phyloP scores from a whole-genome alignment of 352 stramenopile species.

The Pythium folliculosum region DNA sequence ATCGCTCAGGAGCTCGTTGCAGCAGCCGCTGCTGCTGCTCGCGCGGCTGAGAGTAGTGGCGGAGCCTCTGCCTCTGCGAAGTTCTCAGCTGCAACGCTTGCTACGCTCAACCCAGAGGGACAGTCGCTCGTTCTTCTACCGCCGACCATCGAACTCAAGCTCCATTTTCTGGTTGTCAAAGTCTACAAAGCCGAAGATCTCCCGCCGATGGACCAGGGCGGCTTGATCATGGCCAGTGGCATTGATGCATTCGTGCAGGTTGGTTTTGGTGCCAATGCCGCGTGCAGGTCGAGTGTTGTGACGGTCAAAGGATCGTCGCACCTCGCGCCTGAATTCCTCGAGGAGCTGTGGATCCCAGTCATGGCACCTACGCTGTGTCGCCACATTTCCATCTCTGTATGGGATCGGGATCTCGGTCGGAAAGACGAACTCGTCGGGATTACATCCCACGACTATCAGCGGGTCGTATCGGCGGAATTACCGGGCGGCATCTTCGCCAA shows the following conservation, averaged over 20 bases:
- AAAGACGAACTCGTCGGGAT: conserved; percentile 77
- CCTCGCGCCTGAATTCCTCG: conserved; percentile 62
- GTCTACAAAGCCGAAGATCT: conserved; percentile 81
- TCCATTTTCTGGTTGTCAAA: conserved; percentile 81
- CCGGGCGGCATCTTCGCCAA: conserved; percentile 33
- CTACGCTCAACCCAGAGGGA: conserved; percentile 18
- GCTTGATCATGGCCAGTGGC: conserved; percentile 48
- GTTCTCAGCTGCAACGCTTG: conserved; percentile 1
- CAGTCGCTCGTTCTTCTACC: conserved; percentile 68
- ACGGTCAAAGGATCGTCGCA: conserved; percentile 59
- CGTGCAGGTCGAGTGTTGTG: conserved; percentile 52
- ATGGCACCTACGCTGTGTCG: conserved; percentile 70
- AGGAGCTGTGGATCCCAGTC: conserved; percentile 89
- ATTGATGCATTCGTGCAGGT: conserved; percentile 87
- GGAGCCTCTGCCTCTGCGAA: not conserved
- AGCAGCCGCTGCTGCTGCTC: conserved; percentile 3
- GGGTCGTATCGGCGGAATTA: conserved; percentile 38
- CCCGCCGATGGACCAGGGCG: conserved; percentile 71
- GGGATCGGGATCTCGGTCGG: conserved; percentile 73
- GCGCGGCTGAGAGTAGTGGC: not conserved
- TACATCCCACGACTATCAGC: conserved; percentile 69
- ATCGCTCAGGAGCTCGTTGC: conserved; percentile 53
- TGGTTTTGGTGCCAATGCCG: conserved; percentile 54
- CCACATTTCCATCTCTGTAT: conserved; percentile 74
- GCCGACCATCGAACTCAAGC: conserved; percentile 71